Evolutionary conservation across 139 green algal species (phyloP).

Genomic region (Picocystis salinarum): DNA sequence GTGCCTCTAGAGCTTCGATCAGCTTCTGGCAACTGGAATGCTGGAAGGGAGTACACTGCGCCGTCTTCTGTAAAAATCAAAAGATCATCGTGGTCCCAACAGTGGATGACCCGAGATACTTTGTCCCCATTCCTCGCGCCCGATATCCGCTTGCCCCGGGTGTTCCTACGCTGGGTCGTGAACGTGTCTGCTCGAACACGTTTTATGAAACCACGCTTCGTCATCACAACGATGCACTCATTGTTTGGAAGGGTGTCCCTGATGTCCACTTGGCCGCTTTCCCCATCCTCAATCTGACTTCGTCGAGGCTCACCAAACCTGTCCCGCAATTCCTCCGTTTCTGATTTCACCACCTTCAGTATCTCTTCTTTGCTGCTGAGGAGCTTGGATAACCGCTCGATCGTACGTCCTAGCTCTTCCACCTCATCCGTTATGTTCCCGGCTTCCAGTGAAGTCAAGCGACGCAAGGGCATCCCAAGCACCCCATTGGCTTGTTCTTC

Average conservation of each 20-base stretch:
- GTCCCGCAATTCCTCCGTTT: conserved; percentile 38
- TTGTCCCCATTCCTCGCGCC: too few species aligned
- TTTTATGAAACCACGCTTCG: conserved; percentile 64
- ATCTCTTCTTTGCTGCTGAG: background rate
- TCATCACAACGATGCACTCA: conserved; percentile 1
- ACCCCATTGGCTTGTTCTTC: conserved; percentile 55
- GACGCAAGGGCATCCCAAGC: conserved; percentile 56
- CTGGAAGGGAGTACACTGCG: conserved; percentile 29
- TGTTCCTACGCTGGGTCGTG: too few species aligned
- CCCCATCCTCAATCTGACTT: conserved; percentile 18
- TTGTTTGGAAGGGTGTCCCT: too few species aligned
- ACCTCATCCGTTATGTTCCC: conserved; percentile 44
- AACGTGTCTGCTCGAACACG: conserved; percentile 50
- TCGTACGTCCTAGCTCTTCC: conserved; percentile 29
- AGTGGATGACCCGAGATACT: too few species aligned
- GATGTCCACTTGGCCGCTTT: conserved; percentile 9
- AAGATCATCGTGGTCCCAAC: conserved; percentile 51
- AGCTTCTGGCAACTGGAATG: conserved; percentile 49
- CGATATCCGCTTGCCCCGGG: too few species aligned
- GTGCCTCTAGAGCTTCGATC: too few species aligned
- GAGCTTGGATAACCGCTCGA: background rate
- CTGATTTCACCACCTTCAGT: conserved; percentile 12
- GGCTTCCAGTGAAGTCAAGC: conserved; percentile 62
- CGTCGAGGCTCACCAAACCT: conserved; percentile 34
- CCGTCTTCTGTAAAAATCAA: conserved; percentile 57